Percentiles rank a stretch among this genome's conserved stretches.
phyloP scores from a whole-genome alignment of 2,329 filamentous ascomycete genomes.

The Fusarium penzigii region DNA sequence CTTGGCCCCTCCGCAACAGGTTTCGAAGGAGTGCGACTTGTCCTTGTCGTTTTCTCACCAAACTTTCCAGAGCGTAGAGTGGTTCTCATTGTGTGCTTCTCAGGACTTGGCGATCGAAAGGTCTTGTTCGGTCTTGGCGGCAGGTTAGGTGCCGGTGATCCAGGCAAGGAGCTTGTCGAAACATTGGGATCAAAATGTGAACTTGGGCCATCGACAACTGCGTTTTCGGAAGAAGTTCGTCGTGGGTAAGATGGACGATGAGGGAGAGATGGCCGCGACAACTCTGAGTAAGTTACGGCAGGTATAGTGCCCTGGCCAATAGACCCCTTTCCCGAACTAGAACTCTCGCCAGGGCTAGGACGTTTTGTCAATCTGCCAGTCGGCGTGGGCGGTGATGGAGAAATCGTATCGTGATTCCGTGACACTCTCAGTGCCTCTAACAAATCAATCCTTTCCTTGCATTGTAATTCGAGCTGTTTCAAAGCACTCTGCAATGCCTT shows the following conservation, averaged over 20 bases:
- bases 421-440: slow-evolving; percentile 76
- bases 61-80: slow-evolving; percentile 55
- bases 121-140: slow-evolving; percentile 38
- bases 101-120: slow-evolving; percentile 56
- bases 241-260: slow-evolving; percentile 58
- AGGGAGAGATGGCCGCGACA: slow-evolving; percentile 68
- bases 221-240: slow-evolving; percentile 53
- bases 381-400: slow-evolving; percentile 12
- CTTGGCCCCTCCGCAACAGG: slow-evolving; percentile 55
- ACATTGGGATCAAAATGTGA: slow-evolving; percentile 16
- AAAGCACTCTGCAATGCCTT: slow-evolving; percentile 79
- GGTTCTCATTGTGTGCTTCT: slow-evolving; percentile 63
- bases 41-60: slow-evolving; percentile 43
- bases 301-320: slow-evolving; percentile 83
- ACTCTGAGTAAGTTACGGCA: slow-evolving; percentile 74
- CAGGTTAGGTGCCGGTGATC: slow-evolving; percentile 35
- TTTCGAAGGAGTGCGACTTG: slow-evolving; percentile 43
- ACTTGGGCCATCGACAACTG: slow-evolving; percentile 38
- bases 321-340: slow-evolving; percentile 52
- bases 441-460: slow-evolving; percentile 88
- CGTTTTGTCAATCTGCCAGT: slow-evolving; percentile 24
- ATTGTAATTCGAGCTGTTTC: slow-evolving; percentile 82
- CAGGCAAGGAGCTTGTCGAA: slow-evolving; percentile 23
- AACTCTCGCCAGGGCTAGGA: slow-evolving; percentile 19
- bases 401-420: slow-evolving; percentile 42